phyloP scores from a whole-genome alignment of 495 filamentous ascomycete species.

The Aspergillus haitiensis region DNA sequence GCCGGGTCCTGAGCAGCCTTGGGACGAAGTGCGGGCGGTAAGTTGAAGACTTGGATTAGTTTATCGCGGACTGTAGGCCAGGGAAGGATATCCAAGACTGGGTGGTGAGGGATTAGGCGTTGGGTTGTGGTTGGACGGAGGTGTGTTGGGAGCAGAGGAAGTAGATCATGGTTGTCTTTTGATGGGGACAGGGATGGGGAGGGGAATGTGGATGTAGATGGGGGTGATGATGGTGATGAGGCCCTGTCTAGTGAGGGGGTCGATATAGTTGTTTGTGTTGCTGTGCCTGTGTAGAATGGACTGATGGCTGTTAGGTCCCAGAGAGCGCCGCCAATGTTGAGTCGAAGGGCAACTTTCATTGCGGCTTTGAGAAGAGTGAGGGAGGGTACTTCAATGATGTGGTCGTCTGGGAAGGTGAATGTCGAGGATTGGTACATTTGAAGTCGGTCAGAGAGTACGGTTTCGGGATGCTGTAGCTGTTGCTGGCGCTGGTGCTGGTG shows the following conservation, averaged over 20 bases:
- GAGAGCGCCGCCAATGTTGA: slow-evolving; percentile 26
- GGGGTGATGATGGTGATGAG: slow-evolving; percentile 33
- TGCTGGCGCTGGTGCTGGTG: slow-evolving; percentile 1
- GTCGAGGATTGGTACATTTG: slow-evolving; percentile 25
- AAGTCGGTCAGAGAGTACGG: slow-evolving; percentile 22
- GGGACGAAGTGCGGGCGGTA: slow-evolving; percentile 41
- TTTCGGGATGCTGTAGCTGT: neutral
- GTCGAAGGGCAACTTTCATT: slow-evolving; percentile 28
- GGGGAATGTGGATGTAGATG: slow-evolving; percentile 29
- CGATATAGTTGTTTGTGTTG: neutral
- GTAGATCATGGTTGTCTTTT: slow-evolving; percentile 8
- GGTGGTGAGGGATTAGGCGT: slow-evolving; percentile 46
- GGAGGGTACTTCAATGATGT: slow-evolving; percentile 26
- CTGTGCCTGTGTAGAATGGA: slow-evolving; percentile 23
- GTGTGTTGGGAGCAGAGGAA: slow-evolving; percentile 22
- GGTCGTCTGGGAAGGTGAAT: slow-evolving; percentile 36
- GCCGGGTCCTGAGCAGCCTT: slow-evolving; percentile 36
- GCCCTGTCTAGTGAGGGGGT: neutral
- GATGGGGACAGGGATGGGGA: slow-evolving; percentile 25
- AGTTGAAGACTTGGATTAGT: slow-evolving; percentile 41
- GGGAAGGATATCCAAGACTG: slow-evolving; percentile 49
- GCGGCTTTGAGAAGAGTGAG: slow-evolving; percentile 30
- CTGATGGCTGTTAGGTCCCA: slow-evolving; percentile 31
- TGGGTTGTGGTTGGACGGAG: slow-evolving; percentile 31
- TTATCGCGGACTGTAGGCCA: slow-evolving; percentile 51